Evolutionary conservation across 257 asterid species (phyloP), one percentile per base, ranked within the genome.

Genomic region (Salvia rosmarinus): DNA sequence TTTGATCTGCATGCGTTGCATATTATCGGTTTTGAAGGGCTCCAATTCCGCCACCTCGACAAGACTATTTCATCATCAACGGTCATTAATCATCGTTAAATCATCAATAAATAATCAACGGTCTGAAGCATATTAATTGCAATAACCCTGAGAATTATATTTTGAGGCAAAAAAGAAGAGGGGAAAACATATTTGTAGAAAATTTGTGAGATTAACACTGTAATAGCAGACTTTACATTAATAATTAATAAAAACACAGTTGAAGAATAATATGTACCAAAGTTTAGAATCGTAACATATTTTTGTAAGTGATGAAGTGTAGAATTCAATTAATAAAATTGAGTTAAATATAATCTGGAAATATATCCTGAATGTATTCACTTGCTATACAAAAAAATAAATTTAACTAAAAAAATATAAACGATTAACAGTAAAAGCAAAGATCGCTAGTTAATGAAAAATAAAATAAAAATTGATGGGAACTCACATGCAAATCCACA

Each of bases 401-500:
- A n/a, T n/a, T n/a, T n/a, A 25, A 17, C 3, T 13, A 19, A 34
- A 62, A 28, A 60, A 32, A 17, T 35, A 62, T 4, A 19, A 19
- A 42, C 4, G 17, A 63, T 19, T n/a, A 70, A 32, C 19, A 37
- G 4, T 39, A 25, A 5, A 16, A 17, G 59, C 34, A 25, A 58
- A n/a, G n/a, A n/a, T n/a, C n/a, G n/a, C n/a, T n/a, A n/a, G n/a
- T n/a, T n/a, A n/a, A n/a, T n/a, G n/a, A n/a, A n/a, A 67, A 13
- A 6, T 44, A 7, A 25, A 25, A 25, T 25, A 25, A 25, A 25
- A 3, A 25, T 32, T 63, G 10, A 64, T 17, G n/a, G 42, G 21
- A 67, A 75, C 86, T 82, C 49, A 82, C 86, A 71, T 75, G 71
- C 77, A 71, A 71, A 71, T 71, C 75, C 81, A 72, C 79, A 75